Percentiles rank a stretch among this genome's conserved stretches.
phyloP scores from a whole-genome alignment of 345 rosid genomes.

The Hirschfeldia incana region DNA sequence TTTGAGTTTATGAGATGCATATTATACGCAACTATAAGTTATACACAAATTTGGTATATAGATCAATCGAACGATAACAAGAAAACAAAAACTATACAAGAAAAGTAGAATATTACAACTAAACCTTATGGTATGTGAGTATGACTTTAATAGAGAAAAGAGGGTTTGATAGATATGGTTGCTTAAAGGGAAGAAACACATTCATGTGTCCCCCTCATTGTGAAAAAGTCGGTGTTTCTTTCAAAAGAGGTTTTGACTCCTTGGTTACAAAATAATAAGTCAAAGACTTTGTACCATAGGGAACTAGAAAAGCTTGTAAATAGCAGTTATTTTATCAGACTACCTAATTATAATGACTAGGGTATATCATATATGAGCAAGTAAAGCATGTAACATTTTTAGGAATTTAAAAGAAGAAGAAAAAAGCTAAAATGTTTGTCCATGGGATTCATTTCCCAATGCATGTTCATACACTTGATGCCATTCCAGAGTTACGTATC shows the following conservation, averaged over 20 bases:
- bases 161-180: constrained; percentile 14
- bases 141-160: neutral
- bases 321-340: neutral
- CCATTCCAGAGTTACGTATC: constrained; percentile 26
- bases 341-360: constrained; percentile 10
- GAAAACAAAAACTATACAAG: neutral
- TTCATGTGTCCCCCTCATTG: neutral
- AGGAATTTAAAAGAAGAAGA: neutral
- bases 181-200: constrained; percentile 34
- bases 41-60: neutral
- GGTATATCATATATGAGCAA: neutral
- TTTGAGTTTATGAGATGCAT: neutral
- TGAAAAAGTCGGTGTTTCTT: constrained; percentile 14
- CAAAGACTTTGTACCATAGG: constrained; percentile 29
- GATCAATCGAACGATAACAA: neutral
- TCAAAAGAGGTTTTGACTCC: constrained; percentile 5
- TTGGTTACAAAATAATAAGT: constrained; percentile 3
- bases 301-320: constrained; percentile 4
- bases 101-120: neutral
- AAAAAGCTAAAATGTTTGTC: neutral
- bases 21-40: neutral
- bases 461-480: constrained; percentile 24
- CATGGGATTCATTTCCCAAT: neutral
- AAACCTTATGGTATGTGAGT: neutral
- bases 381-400: constrained; percentile 11